Conservation (phyloP, 169 alveolate genomes). For the Plasmodium fragile region DNA sequence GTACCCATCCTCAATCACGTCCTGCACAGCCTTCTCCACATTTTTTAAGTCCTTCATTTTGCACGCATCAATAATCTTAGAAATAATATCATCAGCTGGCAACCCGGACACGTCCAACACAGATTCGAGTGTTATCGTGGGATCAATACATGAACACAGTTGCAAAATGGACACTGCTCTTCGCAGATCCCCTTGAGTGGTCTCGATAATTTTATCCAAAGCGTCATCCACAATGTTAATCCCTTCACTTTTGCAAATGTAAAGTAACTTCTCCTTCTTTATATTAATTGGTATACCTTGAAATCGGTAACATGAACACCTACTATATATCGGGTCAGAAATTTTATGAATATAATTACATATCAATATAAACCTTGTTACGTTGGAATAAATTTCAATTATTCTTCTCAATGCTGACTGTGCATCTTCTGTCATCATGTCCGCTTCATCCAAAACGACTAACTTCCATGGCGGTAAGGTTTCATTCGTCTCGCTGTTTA, state of each 20-base stretch:
- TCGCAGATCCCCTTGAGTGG: constrained; percentile 96
- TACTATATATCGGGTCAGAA: constrained; percentile 95
- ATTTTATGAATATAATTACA: constrained; percentile 98
- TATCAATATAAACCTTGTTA: constrained; percentile 98
- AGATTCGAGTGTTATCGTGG: constrained; percentile 60
- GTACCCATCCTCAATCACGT: constrained; percentile 65
- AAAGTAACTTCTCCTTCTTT: constrained; percentile 91
- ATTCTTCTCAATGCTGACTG: constrained; percentile 98
- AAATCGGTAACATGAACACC: constrained; percentile 97
- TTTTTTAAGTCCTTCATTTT: constrained; percentile 52
- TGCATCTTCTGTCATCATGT: constrained; percentile 99
- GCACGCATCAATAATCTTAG: constrained; percentile 76
- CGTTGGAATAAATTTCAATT: constrained; percentile 95
- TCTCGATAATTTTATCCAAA: constrained; percentile 87
- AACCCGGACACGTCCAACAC: constrained; percentile 79
- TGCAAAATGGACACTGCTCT: constrained; percentile 95
- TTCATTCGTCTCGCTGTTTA: constrained; percentile 87
- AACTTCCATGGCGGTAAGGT: constrained; percentile 94
- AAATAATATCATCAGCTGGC: constrained; percentile 73
- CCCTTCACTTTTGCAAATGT: constrained; percentile 89
- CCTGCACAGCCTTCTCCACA: constrained; percentile 70
- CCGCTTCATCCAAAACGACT: constrained; percentile 99
- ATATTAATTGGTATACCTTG: constrained; percentile 94
- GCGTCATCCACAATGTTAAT: constrained; percentile 81
- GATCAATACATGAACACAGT: constrained; percentile 83